phyloP scores from a whole-genome alignment of 805 yeast species.

The Lachancea thermotolerans region DNA sequence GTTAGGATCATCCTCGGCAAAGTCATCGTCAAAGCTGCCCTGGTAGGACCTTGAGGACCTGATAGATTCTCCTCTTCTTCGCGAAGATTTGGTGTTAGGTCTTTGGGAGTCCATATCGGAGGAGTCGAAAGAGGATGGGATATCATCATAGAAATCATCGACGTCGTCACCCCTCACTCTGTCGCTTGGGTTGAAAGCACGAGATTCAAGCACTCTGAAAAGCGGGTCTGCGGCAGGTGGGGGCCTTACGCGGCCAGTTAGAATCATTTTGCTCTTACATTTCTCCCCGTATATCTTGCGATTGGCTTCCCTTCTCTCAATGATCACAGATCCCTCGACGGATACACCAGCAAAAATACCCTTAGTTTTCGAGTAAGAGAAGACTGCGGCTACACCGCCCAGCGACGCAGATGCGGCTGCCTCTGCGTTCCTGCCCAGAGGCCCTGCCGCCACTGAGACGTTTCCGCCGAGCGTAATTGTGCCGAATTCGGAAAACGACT shows the following conservation, averaged over 20 bases:
- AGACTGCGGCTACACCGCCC: conserved; percentile 81
- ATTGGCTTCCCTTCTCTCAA: conserved; percentile 97
- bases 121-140: conserved; percentile 39
- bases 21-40: conserved; percentile 22
- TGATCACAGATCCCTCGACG: conserved; percentile 88
- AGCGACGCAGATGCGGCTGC: conserved; percentile 93
- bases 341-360: conserved; percentile 98
- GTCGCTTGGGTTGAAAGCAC: conserved; percentile 65
- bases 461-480: conserved; percentile 94
- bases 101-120: conserved; percentile 26
- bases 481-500: conserved; percentile 88
- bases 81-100: conserved; percentile 24
- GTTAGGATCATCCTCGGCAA: conserved; percentile 30
- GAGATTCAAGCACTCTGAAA: conserved; percentile 76
- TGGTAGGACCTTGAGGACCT: conserved; percentile 20
- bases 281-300: conserved; percentile 86
- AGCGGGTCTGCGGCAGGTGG: conserved; percentile 88
- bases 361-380: conserved; percentile 90
- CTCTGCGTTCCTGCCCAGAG: conserved; percentile 94
- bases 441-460: conserved; percentile 94
- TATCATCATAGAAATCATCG: conserved; percentile 56
- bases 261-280: conserved; percentile 81
- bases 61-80: conserved; percentile 25
- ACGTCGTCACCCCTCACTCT: conserved; percentile 57
- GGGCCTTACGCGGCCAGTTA: conserved; percentile 82